These are phyloP conservation scores for Trypanosoma mega DNA, from an alignment of 208 protist genomes.

Conservation along the genomic window DNA sequence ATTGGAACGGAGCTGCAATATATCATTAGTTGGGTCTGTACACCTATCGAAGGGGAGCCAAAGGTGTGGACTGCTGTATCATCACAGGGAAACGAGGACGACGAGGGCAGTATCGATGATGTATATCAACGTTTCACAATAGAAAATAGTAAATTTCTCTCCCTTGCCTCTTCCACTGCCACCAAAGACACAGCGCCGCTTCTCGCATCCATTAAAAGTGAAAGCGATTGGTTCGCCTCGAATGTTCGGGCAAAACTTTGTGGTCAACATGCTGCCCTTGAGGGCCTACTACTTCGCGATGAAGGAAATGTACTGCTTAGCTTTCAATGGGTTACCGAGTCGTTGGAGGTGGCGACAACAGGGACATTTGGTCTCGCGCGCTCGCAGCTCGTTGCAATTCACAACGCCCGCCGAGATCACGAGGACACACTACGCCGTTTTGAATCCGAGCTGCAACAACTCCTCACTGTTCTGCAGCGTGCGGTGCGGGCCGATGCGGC, in stretches of 20 bases:
- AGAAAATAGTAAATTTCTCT: constrained; percentile 26
- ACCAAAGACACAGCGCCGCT: constrained; percentile 14
- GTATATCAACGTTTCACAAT: constrained; percentile 31
- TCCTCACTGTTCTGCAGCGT: constrained; percentile 40
- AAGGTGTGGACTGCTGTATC: constrained; percentile 26
- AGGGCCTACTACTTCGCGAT: constrained; percentile 33
- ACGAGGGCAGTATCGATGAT: constrained; percentile 29
- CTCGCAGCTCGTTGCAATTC: constrained; percentile 46
- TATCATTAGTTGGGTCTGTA: constrained; percentile 43
- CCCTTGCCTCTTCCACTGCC: constrained; percentile 22
- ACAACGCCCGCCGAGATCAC: constrained; percentile 63
- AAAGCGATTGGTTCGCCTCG: constrained; percentile 67
- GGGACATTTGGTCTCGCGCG: constrained; percentile 48
- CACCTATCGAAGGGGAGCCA: constrained; percentile 45
- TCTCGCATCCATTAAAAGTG: constrained; percentile 32
- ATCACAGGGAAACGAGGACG: not conserved
- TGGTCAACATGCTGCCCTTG: constrained; percentile 44
- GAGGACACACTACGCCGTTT: constrained; percentile 48
- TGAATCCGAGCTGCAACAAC: constrained; percentile 44
- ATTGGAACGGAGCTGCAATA: constrained; percentile 33
- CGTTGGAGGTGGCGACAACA: constrained; percentile 35
- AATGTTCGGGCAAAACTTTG: constrained; percentile 37
- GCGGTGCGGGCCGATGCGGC: constrained; percentile 45
- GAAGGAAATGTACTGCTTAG: constrained; percentile 49
- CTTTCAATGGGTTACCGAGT: constrained; percentile 61